Base-by-base conservation (phyloP, 352 stramenopile genomes). In the Phytophthora sp. region DNA sequence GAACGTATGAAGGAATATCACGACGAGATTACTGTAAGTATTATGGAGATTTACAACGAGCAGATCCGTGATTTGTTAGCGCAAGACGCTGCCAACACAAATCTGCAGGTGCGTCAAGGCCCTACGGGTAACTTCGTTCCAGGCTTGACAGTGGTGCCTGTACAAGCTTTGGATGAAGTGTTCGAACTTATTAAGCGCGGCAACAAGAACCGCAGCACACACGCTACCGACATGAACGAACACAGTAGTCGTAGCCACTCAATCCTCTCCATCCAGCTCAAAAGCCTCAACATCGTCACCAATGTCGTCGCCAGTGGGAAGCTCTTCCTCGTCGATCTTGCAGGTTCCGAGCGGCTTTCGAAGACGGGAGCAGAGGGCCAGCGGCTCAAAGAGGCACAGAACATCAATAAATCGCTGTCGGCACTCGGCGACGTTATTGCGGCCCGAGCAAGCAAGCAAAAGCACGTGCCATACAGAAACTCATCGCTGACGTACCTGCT, bases 11-110 rank as follows among this genome's bases (percentile, higher is more conserved):
- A 92, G 21, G 89, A 96, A 47, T 90, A 84, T 47, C 76, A 91
- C 35, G 93, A 97, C 61, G 80, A 91, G 29, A 79, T 98, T 58
- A 89, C 82, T 0, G 88, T 98, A 24, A 96, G 86, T 57, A 88
- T 99, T 57, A 88, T 99, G 59, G 96, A 99, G 77, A 98, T 99
- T 27, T 98, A 98, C 77, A 98, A 99, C 66, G 96, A 99, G 66
- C 91, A 97, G 60, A 91, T 99, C 38, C 84, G 90, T 36, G 96
- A 99, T 82, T 77, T 98, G 31, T 63, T 99, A 7, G 85, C 91
- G 1, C 93, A 86, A 38, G 86, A 95, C 44, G 84, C 84, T 30
- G 77, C 80, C 2, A 93, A 66, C 45, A 93, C 84, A 6, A 96
- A 94, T 54, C 67, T 96, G 3, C 86, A 93, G 60, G 86, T 95